These are phyloP conservation scores for Pistacia atlantica DNA, from an alignment of 345 rosid genomes.

Conservation along the genomic window DNA sequence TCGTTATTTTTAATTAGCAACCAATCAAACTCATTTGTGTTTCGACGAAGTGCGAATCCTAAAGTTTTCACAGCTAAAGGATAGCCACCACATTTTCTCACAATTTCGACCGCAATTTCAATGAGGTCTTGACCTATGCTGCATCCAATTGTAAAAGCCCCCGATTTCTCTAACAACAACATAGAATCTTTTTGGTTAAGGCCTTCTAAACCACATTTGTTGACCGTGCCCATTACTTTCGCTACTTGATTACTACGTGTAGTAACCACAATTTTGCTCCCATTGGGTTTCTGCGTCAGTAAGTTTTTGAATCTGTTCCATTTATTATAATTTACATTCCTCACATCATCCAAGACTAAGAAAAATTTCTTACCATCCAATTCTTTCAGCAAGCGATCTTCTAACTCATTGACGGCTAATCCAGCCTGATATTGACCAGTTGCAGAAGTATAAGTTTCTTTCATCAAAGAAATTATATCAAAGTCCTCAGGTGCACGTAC, in stretches of 20 bases:
- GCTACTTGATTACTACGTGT: not conserved
- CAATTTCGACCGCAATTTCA: not conserved
- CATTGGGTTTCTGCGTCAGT: no score
- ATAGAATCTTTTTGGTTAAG: not conserved
- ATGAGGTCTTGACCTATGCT: not conserved
- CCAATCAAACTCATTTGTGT: no score
- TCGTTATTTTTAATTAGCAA: no score
- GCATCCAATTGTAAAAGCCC: not conserved
- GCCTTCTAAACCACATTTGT: no score
- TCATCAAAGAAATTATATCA: no score
- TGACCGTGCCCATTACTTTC: no score
- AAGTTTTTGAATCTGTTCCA: no score
- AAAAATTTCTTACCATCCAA: not conserved
- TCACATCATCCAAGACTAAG: not conserved
- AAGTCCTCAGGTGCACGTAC: no score
- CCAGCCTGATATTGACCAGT: not conserved
- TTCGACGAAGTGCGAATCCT: no score
- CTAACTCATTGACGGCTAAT: no score
- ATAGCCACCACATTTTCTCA: not conserved
- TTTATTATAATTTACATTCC: no score
- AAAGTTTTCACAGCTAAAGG: not conserved
- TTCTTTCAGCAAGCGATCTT: not conserved
- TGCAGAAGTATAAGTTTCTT: not conserved
- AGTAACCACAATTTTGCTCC: not conserved
- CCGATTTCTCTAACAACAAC: not conserved